Base-by-base conservation (phyloP, 345 rosid genomes). In the Eucalyptus albens region DNA sequence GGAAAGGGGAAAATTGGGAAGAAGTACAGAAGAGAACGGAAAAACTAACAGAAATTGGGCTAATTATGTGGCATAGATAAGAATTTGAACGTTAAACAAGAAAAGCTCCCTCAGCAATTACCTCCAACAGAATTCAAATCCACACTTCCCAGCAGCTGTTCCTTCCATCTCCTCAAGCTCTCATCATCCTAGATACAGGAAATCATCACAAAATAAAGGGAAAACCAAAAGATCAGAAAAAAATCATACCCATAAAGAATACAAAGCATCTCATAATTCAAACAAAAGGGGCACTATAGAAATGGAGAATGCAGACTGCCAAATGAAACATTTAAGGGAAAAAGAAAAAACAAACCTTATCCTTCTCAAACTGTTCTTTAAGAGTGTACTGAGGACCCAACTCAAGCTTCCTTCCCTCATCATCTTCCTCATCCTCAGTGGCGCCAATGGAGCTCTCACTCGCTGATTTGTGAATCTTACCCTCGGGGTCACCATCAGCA, bases 111-210 rank as follows among this genome's bases (percentile, higher is more conserved):
- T 51, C 47, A 15, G 50, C 27, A 53, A 88, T 88, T 89, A 97
- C 98, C 99, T 93, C 98, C 98, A 65, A 96, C 95, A 88, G 95
- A 89, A 40, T 92, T 92, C 14, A 96, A 77, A 91, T 97, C 99
- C 89, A 97, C 98, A 53, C 92, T 91, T 10, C 98, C 96, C 44
- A 97, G 96, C 67, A 97, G 99, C 81, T 97, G 99, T 90, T 97
- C 98, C 91, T 97, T 97, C 99, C 99, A 97, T 90, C 95, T 97
- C 94, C 98, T 95, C 92, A 97, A 93, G 94, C 99, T 97, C 90
- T 97, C 99, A 92, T 97, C 99, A 72, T 97, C 99, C 99, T 96
- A 81, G 86, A 86, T 67, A 29, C 11, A 47, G 27, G 27, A 40
- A 77, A 77, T 40, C 47, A 21, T 24, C n/a, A 89, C 24, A 31